Percentiles rank a stretch among this genome's conserved stretches.
phyloP scores from a whole-genome alignment of 306 rosid genomes.

The Trichosanthes cucumerina region DNA sequence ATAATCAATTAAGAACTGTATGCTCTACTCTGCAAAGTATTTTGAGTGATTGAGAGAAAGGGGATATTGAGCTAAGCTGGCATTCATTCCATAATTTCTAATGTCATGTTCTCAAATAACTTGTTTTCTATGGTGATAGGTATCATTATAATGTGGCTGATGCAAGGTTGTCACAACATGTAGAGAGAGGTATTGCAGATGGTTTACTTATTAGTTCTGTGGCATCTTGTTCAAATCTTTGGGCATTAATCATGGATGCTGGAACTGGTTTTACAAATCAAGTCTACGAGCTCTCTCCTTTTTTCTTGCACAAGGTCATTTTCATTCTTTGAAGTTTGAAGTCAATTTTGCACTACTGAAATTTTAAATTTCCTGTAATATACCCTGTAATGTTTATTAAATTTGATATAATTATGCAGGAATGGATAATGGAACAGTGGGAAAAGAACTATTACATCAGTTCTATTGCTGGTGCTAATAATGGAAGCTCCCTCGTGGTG shows the following conservation, averaged over 20 bases:
- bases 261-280: slow-evolving; percentile 80
- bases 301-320: slow-evolving; percentile 79
- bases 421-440: slow-evolving; percentile 71
- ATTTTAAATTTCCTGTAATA: background rate
- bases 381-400: background rate
- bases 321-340: slow-evolving; percentile 15
- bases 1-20: background rate
- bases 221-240: slow-evolving; percentile 79
- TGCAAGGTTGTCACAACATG: slow-evolving; percentile 73
- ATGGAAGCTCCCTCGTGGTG: slow-evolving; percentile 61
- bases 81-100: background rate
- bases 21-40: background rate
- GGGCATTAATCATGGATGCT: slow-evolving; percentile 99
- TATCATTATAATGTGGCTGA: slow-evolving; percentile 85
- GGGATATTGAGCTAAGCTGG: background rate
- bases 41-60: background rate
- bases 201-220: slow-evolving; percentile 90
- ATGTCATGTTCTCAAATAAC: slow-evolving; percentile 4
- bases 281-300: slow-evolving; percentile 72
- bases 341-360: background rate
- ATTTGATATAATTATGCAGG: slow-evolving; percentile 18
- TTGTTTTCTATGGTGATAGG: slow-evolving; percentile 32
- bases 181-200: slow-evolving; percentile 90
- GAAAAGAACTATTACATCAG: slow-evolving; percentile 56
- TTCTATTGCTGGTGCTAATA: slow-evolving; percentile 53